phyloP scores from a whole-genome alignment of 1,139 yeast genomes.

The Blastobotrys ciferrii region DNA sequence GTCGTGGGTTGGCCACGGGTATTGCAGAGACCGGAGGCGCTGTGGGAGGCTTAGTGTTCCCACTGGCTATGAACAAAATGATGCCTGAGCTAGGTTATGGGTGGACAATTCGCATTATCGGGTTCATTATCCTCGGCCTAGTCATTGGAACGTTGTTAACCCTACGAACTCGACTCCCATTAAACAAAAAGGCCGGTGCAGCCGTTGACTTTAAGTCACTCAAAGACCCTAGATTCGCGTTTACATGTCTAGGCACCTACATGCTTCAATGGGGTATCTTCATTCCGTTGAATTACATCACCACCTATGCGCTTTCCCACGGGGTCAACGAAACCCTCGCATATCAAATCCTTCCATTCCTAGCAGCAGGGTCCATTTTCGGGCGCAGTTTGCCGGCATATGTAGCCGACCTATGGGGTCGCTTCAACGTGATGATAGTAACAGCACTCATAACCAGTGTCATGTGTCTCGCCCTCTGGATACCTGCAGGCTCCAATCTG shows the following conservation, averaged over 20 bases:
- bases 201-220: constrained; percentile 37
- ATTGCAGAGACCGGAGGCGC: constrained; percentile 66
- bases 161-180: constrained; percentile 43
- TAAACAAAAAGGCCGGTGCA: constrained; percentile 43
- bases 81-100: constrained; percentile 52
- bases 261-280: constrained; percentile 57
- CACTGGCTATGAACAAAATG: constrained; percentile 55
- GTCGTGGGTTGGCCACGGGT: constrained; percentile 60
- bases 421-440: constrained; percentile 52
- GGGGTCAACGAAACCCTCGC: constrained; percentile 55
- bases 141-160: constrained; percentile 25
- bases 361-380: constrained; percentile 56
- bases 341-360: constrained; percentile 46
- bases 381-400: constrained; percentile 59
- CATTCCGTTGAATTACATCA: constrained; percentile 51
- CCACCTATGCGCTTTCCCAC: constrained; percentile 53
- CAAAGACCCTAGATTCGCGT: constrained; percentile 42
- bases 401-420: constrained; percentile 54
- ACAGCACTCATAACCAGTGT: constrained; percentile 45
- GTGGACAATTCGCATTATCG: constrained; percentile 59
- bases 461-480: constrained; percentile 50
- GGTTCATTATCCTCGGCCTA: constrained; percentile 45
- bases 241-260: constrained; percentile 44
- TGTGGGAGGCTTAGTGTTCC: constrained; percentile 63
- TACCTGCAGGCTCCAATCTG: constrained; percentile 47